These are phyloP conservation scores for Chaetomiaceae sp. DNA, from an alignment of 2,329 filamentous ascomycete genomes.

Conservation along the genomic window DNA sequence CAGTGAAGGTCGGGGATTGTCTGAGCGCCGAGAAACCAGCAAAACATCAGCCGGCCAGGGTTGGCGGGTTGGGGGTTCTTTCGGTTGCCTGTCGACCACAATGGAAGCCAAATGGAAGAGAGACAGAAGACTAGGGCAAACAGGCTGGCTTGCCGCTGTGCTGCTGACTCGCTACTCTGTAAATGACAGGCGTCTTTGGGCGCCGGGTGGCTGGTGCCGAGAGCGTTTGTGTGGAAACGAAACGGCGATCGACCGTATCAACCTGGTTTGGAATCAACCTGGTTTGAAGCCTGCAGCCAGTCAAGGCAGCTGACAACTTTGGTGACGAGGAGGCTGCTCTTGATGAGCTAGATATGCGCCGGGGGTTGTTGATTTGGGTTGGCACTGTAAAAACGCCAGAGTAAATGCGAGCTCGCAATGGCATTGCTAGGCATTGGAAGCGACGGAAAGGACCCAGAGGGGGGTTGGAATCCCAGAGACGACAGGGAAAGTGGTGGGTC, in stretches of 20 bases:
- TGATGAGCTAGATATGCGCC: not conserved
- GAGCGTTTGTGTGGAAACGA: constrained; percentile 15
- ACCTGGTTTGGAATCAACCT: too few species aligned
- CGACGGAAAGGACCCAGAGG: not conserved
- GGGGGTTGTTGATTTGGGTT: not conserved
- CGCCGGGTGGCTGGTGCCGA: constrained; percentile 18
- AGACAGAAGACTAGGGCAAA: constrained; percentile 13
- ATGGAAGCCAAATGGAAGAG: constrained; percentile 14
- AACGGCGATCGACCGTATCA: constrained; percentile 16
- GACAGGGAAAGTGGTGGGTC: not conserved
- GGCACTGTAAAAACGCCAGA: not conserved
- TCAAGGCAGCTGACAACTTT: not conserved
- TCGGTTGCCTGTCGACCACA: constrained; percentile 1
- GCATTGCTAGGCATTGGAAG: not conserved
- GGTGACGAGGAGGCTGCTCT: not conserved
- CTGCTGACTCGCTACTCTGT: too few species aligned
- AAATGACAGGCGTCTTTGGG: constrained; percentile 6
- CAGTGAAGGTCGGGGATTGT: constrained; percentile 9
- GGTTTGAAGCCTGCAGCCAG: not conserved
- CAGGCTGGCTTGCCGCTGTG: constrained; percentile 1
- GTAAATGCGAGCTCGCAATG: not conserved
- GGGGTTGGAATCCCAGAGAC: not conserved
- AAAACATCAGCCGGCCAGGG: not conserved
- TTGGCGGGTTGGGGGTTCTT: not conserved
- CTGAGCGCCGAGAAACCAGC: constrained; percentile 10